These are phyloP conservation scores for Tagetes patula DNA, from an alignment of 129 eudicot genomes.

Conservation along the genomic window DNA sequence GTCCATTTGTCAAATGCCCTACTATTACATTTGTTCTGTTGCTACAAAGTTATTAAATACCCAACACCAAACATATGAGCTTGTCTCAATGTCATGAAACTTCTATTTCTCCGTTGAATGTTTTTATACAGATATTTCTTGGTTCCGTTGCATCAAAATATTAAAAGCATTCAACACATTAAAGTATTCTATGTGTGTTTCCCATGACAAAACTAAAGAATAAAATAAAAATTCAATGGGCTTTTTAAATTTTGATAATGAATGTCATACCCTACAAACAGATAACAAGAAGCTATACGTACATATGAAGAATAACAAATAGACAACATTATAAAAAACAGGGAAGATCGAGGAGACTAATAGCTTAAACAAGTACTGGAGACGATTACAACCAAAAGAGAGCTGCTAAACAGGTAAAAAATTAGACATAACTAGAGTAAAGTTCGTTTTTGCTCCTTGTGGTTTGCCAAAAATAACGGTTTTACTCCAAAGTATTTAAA, in stretches of 20 bases:
- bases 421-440: no score
- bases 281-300: neutral
- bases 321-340: neutral
- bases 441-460: no score
- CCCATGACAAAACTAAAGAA: neutral
- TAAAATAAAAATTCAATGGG: neutral
- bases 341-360: neutral
- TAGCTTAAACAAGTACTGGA: neutral
- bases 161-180: neutral
- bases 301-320: neutral
- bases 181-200: neutral
- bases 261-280: neutral
- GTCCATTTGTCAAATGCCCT: neutral
- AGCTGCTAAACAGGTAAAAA: neutral
- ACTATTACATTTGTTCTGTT: neutral
- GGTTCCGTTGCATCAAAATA: neutral
- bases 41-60: neutral
- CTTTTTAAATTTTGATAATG: neutral
- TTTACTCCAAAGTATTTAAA: no score
- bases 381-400: neutral
- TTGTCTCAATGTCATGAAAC: neutral
- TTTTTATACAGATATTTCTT: neutral
- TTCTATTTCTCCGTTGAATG: neutral
- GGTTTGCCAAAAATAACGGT: no score
- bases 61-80: neutral